Percentiles rank a stretch among this genome's conserved stretches.
These are phyloP conservation scores for Citeromyces siamensis DNA, from an alignment of 1,139 yeast species.

Conservation along the genomic window DNA sequence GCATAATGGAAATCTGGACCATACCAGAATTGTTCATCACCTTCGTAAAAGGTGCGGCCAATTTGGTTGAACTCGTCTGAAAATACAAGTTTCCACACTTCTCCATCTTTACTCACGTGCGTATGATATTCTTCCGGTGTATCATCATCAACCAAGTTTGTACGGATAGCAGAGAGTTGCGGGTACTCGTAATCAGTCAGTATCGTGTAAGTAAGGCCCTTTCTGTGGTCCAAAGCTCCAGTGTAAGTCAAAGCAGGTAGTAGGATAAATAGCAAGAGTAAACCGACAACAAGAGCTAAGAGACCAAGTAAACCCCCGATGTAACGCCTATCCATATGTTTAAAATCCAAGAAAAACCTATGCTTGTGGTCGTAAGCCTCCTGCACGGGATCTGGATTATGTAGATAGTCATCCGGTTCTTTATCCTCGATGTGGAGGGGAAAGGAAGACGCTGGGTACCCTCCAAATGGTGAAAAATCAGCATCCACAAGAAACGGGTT, in stretches of 20 bases:
- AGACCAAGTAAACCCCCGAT: constrained; percentile 50
- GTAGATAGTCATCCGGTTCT: constrained; percentile 85
- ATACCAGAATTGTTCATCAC: constrained; percentile 52
- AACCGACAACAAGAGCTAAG: constrained; percentile 41
- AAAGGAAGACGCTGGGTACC: constrained; percentile 82
- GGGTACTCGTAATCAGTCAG: constrained; percentile 40
- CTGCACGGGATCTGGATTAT: constrained; percentile 84
- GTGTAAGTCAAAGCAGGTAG: constrained; percentile 69
- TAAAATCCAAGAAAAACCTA: constrained; percentile 45
- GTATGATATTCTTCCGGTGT: constrained; percentile 33
- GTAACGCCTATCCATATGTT: constrained; percentile 46
- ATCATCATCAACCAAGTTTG: constrained; percentile 38
- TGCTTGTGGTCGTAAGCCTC: constrained; percentile 71
- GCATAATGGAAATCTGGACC: constrained; percentile 46
- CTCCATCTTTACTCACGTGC: constrained; percentile 29
- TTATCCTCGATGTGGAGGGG: constrained; percentile 81
- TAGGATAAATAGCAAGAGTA: constrained; percentile 51
- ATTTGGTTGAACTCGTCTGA: constrained; percentile 49
- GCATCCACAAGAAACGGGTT: constrained; percentile 19
- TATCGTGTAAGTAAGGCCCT: constrained; percentile 22
- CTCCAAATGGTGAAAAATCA: constrained; percentile 81
- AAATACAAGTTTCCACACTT: constrained; percentile 37
- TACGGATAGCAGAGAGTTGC: constrained; percentile 34
- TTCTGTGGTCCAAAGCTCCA: constrained; percentile 32
- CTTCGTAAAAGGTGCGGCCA: constrained; percentile 50